Percentiles rank a stretch among this genome's conserved stretches.
Evolutionary conservation across 1,284 basidiomycete genomes (phyloP).

Genomic region (Phellopilus nigrolimitatus): DNA sequence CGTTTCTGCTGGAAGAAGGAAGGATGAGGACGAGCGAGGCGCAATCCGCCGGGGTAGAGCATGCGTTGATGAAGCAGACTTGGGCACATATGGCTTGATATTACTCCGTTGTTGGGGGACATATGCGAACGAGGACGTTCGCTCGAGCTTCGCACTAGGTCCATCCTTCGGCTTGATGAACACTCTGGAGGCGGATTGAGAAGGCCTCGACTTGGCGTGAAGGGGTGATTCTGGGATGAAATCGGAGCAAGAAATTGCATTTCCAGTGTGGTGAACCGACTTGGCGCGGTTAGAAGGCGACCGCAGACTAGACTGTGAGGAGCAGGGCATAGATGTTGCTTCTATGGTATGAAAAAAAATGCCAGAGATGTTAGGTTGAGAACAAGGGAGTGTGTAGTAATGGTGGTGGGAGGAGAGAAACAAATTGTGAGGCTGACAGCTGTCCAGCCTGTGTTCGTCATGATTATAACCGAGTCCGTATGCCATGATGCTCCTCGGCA

Average conservation of each 20-base stretch:
- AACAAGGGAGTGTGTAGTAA: too few species aligned
- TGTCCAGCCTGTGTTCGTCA: too few species aligned
- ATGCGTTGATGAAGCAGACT: neutral
- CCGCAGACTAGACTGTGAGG: too few species aligned
- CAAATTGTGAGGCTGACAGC: too few species aligned
- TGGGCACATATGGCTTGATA: neutral
- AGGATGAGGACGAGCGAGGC: neutral
- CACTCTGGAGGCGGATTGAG: neutral
- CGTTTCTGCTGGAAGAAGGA: neutral
- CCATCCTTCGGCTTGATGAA: constrained; percentile 9
- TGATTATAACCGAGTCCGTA: too few species aligned
- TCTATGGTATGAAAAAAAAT: too few species aligned
- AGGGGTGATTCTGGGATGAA: neutral
- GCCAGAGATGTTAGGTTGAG: too few species aligned
- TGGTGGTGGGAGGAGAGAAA: too few species aligned
- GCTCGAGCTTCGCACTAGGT: neutral
- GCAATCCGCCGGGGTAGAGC: neutral
- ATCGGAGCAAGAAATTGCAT: too few species aligned
- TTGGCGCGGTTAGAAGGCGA: too few species aligned
- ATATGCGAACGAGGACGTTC: constrained; percentile 1
- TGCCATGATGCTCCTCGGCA: too few species aligned
- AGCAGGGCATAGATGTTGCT: too few species aligned
- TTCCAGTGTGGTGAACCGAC: neutral
- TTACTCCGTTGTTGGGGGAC: constrained; percentile 1
- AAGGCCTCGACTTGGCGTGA: neutral